Base-by-base conservation (phyloP, 495 filamentous ascomycete species). In the Xylaria grammica region DNA sequence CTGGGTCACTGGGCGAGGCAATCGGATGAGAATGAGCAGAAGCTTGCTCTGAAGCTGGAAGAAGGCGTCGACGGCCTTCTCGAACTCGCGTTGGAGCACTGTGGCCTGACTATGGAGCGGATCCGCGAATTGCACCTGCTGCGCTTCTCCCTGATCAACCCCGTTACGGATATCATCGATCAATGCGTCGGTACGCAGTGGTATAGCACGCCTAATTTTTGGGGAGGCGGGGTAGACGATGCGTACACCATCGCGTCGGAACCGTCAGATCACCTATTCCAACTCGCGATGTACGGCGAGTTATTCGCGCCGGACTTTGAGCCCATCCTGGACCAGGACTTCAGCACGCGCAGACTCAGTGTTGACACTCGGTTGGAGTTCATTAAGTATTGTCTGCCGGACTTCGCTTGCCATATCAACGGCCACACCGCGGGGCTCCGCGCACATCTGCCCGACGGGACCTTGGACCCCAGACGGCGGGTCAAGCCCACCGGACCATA, bases 221-320 rank as follows among this genome's bases (percentile, higher is more conserved):
- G 76, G 76, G 50, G 69, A 42, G 75, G 75, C 13, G 77, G 74
- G 13, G 69, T 71, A 2, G 66, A 66, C 62, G 75, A 77, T 32
- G 67, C 75, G 0, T 64, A 67, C 40, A 79, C 75, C 13, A 62
- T 71, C 3, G 13, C 8, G 0, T 2, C 78, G 5, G 67, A 75
- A 1, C 63, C 38, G 29, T 65, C 67, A n/a, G 62, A 69, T 46
- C 54, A 54, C 19, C 15, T 74, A 4, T 72, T 75, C 54, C 69
- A 75, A 20, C 60, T 79, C 17, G 64, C 72, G 17, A 78, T 75
- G 49, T 80, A 80, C 48, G 76, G 77, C 17, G 76, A 74, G 63
- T 40, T 80, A 9, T 80, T 80, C 65, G 75, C 67, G 1, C 62
- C 62, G 2, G 69, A 67, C 17, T 65, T 78, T 36, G 66, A 75